Evolutionary conservation across 768 basidiomycete species (phyloP), one percentile per base, ranked within the genome.

Genomic region (Rhodotorula kratochvilovae): DNA sequence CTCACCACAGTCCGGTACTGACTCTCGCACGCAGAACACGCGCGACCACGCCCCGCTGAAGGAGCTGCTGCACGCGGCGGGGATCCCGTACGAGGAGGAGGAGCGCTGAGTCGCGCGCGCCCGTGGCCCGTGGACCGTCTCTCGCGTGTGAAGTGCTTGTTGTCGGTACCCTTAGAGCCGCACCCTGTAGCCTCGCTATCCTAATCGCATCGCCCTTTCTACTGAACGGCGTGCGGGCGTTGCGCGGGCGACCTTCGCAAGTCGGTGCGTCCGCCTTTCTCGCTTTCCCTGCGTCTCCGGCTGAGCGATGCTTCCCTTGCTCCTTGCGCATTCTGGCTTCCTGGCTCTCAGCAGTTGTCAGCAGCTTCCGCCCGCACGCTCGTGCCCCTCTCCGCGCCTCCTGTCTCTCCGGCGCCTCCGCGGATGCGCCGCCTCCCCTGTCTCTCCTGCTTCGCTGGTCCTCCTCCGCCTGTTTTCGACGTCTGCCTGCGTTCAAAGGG

Each of bases 1-100:
- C 48, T 46, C 2, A n/a, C n/a, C n/a, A n/a, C n/a, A n/a, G n/a
- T n/a, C n/a, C n/a, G n/a, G 3, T 54, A 3, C 13, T 54, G 54
- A 55, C 54, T 13, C 50, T 11, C 50, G 29, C 43, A 1, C 53
- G n/a, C 56, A 71, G 71, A 68, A 68, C 59, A 72, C 71, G 12
- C 71, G 71, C 36, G 71, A 67, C 7, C 71, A 72, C n/a, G 71
- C 71, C 3, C 66, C 71, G 13, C 35, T 72, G 35, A 43, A 33
- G 6, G 71, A 68, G 19, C 54, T 72, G 6, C 27, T 57, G 25
- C 19, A 21, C 21, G 71, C 66, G 1, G 53, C 59, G 3, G 71
- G 71, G 16, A 16, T 72, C 5, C 68, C 68, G 12, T 12, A 16
- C 43, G 33, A 53, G 13, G 39, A 39, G 39, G 39, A 35, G 33